Conservation (phyloP, 2,329 filamentous ascomycete species). For the Trichoderma asperellum region DNA sequence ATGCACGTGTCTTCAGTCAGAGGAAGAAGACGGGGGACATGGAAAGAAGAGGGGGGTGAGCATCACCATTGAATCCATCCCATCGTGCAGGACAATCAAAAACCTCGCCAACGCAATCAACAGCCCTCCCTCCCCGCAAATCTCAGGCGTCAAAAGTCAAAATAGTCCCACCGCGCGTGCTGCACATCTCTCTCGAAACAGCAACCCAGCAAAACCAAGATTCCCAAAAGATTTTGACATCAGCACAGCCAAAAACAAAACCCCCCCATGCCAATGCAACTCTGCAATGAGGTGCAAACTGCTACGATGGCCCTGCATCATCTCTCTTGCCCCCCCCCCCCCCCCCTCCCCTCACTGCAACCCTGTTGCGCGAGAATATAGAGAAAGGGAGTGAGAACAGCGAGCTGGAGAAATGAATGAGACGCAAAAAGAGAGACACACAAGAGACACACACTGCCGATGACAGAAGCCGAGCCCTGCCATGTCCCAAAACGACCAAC, state of each 20-base stretch:
- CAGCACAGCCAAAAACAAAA: neutral
- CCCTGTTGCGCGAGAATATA: neutral
- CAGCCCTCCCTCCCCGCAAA: neutral
- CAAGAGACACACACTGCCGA: conserved; percentile 2
- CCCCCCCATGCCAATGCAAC: neutral
- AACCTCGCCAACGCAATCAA: neutral
- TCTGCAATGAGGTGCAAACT: neutral
- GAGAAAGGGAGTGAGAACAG: neutral
- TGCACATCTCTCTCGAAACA: conserved; percentile 7
- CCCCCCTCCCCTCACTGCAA: neutral
- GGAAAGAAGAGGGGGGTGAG: neutral
- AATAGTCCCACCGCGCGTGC: neutral
- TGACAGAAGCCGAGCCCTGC: conserved; percentile 5
- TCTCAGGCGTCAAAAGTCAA: neutral
- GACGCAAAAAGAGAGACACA: neutral
- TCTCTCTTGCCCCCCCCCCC: neutral
- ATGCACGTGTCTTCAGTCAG: neutral
- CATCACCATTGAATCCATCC: neutral
- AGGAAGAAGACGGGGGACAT: neutral
- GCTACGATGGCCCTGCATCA: neutral
- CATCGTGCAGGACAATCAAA: neutral
- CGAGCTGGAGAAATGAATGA: neutral
- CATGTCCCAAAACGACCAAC: neutral
- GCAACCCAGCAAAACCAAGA: neutral
- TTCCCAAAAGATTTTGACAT: neutral